These are phyloP conservation scores for Sporothrix curviconia DNA, from an alignment of 2,329 filamentous ascomycete species.

Conservation along the genomic window DNA sequence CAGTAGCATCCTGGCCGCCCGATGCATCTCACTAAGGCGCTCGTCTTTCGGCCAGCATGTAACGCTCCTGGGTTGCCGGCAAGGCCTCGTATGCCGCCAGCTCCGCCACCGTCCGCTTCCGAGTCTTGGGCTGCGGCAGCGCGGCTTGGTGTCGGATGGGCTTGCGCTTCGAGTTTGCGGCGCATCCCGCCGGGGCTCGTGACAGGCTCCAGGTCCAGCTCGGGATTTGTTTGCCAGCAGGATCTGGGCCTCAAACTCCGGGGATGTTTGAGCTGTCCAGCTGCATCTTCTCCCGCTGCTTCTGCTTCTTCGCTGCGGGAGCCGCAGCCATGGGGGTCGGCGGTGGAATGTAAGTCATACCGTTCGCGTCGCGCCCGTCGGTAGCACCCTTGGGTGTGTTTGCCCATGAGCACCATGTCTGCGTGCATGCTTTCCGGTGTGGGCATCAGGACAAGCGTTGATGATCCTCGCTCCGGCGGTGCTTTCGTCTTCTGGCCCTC, in stretches of 20 bases:
- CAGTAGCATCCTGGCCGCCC: constrained; percentile 49
- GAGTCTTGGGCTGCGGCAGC: constrained; percentile 76
- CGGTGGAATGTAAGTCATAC: constrained; percentile 44
- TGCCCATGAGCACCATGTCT: constrained; percentile 68
- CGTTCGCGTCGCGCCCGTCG: constrained; percentile 15
- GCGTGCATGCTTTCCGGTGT: constrained; percentile 68
- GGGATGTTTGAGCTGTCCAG: constrained; percentile 67
- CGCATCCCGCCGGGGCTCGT: constrained; percentile 63
- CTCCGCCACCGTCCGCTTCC: constrained; percentile 91
- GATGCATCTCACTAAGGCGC: constrained; percentile 55
- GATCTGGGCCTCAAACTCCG: constrained; percentile 70
- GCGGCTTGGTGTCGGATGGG: constrained; percentile 68
- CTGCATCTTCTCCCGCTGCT: constrained; percentile 65
- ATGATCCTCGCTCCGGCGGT: constrained; percentile 56
- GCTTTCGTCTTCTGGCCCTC: constrained; percentile 40
- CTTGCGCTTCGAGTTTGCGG: constrained; percentile 61
- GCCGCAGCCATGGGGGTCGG: constrained; percentile 60
- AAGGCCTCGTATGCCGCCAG: constrained; percentile 91
- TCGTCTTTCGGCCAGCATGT: constrained; percentile 92
- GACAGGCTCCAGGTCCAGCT: constrained; percentile 72
- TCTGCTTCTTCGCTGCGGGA: constrained; percentile 57
- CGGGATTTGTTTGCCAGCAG: constrained; percentile 65
- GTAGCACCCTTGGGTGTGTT: constrained; percentile 53
- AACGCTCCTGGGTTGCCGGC: constrained; percentile 80
- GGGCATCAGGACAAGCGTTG: constrained; percentile 77